Evolutionary conservation across 805 yeast species (phyloP), one percentile per base, ranked within the genome.

Genomic region (Naumovozyma baii): DNA sequence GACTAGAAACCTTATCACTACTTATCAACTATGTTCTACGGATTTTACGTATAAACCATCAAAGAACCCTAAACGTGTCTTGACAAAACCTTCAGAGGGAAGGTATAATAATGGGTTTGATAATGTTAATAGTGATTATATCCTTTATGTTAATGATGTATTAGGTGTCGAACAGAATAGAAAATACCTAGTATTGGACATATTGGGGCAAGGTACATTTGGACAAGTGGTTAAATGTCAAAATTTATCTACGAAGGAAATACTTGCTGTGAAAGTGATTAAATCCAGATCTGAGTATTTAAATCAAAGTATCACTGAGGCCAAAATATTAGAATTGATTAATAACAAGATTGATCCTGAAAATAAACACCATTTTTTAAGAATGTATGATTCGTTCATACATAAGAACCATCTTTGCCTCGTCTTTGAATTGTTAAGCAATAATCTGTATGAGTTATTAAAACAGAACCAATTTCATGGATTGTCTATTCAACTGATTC

Each of bases 211-310:
- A 47, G 99, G 99, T 5, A 88, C 98, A 1, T 92, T 92, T 69
- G 98, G 98, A 8, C 99, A 92, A 63, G 99, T 92, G 37, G 97
- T 88, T 19, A 92, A 92, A 63, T 90, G 97, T 63, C 67, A 63
- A 45, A 74, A 74, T 54, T 66, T 82, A 54, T 59, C 72, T 31
- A 83, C 87, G 34, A 92, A 86, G 55, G 90, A 85, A 45, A 75
- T 90, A 16, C 84, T 88, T 18, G 98, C 98, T 1, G 94, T 92
- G 29, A 92, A 92, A 62, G 94, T 92, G 33, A 84, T 92, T 42
- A 92, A 90, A 59, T 82, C 95, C 28, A 83, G 83, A 55, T 85
- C 95, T 4, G 95, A 94, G 8, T 88, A 82, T 54, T 69, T 87
- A 59, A 87, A 85, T 55, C 98, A 94, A 62, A 82, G 94, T 34